Evolutionary conservation across 257 asterid genomes (phyloP).

Genomic region (Lantana camara): DNA sequence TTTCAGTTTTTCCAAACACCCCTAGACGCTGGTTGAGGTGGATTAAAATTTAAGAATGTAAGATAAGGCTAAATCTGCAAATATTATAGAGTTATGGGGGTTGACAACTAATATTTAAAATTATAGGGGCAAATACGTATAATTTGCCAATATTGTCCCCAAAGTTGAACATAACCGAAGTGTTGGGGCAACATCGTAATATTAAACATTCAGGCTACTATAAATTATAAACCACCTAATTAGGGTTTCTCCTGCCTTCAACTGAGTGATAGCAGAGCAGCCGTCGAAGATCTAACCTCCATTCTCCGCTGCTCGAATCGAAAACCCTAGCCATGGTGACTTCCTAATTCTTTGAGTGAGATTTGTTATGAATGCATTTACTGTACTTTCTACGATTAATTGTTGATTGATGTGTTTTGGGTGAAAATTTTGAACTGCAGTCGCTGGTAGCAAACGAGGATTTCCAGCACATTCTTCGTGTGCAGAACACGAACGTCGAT

Average conservation of each 20-base stretch:
- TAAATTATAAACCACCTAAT: constrained; percentile 18
- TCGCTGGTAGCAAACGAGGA: constrained; percentile 85
- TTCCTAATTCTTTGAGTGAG: too few relatives aligned
- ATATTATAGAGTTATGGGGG: neutral
- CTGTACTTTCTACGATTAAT: neutral
- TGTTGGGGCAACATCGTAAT: constrained; percentile 18
- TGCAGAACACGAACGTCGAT: constrained; percentile 89
- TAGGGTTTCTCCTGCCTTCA: constrained; percentile 36
- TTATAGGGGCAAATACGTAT: neutral
- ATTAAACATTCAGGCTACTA: neutral
- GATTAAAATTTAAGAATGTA: too few relatives aligned
- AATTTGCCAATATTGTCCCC: neutral
- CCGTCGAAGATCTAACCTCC: constrained; percentile 26
- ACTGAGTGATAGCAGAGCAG: constrained; percentile 24
- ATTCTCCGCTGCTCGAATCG: constrained; percentile 23
- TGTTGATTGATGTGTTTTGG: neutral
- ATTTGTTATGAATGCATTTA: neutral
- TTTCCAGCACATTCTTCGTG: constrained; percentile 96
- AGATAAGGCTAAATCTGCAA: neutral
- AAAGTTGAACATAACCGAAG: neutral
- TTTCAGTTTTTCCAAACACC: too few relatives aligned
- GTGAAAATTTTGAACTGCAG: constrained; percentile 46
- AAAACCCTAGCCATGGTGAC: constrained; percentile 38
- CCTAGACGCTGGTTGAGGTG: too few relatives aligned
- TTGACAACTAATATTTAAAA: too few relatives aligned